Evolutionary conservation across 352 stramenopile species (phyloP).

Genomic region (Detonula confervacea): DNA sequence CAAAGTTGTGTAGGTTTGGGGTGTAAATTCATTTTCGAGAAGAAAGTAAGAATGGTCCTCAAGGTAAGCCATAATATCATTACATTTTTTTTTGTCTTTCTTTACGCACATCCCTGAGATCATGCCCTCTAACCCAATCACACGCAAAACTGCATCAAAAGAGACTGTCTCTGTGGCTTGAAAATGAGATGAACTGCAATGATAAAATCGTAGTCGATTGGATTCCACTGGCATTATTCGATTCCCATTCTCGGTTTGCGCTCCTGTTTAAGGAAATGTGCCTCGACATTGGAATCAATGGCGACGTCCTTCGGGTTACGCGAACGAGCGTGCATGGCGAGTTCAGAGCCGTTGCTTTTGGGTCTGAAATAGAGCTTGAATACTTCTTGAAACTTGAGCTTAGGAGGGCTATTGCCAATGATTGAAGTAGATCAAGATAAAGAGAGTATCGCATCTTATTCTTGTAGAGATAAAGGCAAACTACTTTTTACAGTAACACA

Average conservation of each 20-base stretch:
- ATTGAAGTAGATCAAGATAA: no score
- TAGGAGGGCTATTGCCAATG: slow-evolving; percentile 14
- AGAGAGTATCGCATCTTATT: no score
- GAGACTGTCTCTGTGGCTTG: slow-evolving; percentile 45
- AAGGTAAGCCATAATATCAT: slow-evolving; percentile 37
- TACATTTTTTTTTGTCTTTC: background rate
- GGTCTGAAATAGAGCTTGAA: slow-evolving; percentile 77
- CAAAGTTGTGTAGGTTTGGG: slow-evolving; percentile 73
- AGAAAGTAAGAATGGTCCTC: slow-evolving; percentile 63
- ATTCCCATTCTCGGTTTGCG: slow-evolving; percentile 71
- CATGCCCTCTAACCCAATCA: no score
- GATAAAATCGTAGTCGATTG: slow-evolving; percentile 57
- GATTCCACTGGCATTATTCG: slow-evolving; percentile 71
- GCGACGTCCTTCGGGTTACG: slow-evolving; percentile 67
- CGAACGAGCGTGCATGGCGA: slow-evolving; percentile 43
- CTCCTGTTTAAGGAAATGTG: slow-evolving; percentile 53
- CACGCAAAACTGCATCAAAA: no score
- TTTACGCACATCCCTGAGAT: no score
- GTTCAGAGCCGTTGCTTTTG: slow-evolving; percentile 70
- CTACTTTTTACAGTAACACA: slow-evolving; percentile 11
- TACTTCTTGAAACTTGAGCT: slow-evolving; percentile 64
- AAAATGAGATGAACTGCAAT: slow-evolving; percentile 37
- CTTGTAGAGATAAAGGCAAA: no score
- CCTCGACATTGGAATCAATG: slow-evolving; percentile 68
- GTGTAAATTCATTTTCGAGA: slow-evolving; percentile 81